These are phyloP conservation scores for Ilyonectria robusta DNA, from an alignment of 2,329 filamentous ascomycete genomes.

Conservation along the genomic window DNA sequence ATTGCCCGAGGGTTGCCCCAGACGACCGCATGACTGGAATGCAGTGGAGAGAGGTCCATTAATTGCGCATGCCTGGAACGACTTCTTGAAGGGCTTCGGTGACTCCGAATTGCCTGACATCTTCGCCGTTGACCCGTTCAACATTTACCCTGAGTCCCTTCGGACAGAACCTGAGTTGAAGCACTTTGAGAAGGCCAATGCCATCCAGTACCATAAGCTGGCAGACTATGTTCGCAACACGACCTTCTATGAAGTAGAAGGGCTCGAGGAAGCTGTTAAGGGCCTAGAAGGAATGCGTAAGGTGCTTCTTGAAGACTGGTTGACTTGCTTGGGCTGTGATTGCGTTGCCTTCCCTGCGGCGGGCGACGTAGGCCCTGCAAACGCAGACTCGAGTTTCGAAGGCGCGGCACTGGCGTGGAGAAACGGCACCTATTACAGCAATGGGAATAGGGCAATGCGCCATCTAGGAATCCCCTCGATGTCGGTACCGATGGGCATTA, in stretches of 20 bases:
- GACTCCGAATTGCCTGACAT: slow-evolving; percentile 46
- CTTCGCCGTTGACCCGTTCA: slow-evolving; percentile 54
- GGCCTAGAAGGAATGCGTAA: slow-evolving; percentile 45
- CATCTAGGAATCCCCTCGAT: slow-evolving; percentile 70
- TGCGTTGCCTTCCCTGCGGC: slow-evolving; percentile 64
- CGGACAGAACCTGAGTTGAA: slow-evolving; percentile 26
- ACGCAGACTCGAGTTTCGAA: slow-evolving; percentile 57
- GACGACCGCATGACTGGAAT: slow-evolving; percentile 58
- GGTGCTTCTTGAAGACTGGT: slow-evolving; percentile 65
- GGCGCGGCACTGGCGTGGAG: slow-evolving; percentile 36
- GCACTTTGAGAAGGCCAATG: slow-evolving; percentile 16
- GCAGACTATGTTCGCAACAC: not conserved
- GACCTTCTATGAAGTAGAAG: slow-evolving; percentile 58
- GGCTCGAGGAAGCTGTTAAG: slow-evolving; percentile 57
- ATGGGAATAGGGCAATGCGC: slow-evolving; percentile 66
- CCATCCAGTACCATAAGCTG: slow-evolving; percentile 27
- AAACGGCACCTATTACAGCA: slow-evolving; percentile 67
- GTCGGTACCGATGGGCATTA: slow-evolving; percentile 66
- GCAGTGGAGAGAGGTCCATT: slow-evolving; percentile 27
- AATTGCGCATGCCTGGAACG: slow-evolving; percentile 39
- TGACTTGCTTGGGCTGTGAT: slow-evolving; percentile 59
- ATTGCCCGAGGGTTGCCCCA: slow-evolving; percentile 49
- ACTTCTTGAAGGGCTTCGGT: slow-evolving; percentile 22
- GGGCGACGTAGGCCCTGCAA: slow-evolving; percentile 64
- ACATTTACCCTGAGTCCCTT: slow-evolving; percentile 43